Evolutionary conservation across 176 grass and related monocot genomes (phyloP).

Genomic region (Typha latifolia): DNA sequence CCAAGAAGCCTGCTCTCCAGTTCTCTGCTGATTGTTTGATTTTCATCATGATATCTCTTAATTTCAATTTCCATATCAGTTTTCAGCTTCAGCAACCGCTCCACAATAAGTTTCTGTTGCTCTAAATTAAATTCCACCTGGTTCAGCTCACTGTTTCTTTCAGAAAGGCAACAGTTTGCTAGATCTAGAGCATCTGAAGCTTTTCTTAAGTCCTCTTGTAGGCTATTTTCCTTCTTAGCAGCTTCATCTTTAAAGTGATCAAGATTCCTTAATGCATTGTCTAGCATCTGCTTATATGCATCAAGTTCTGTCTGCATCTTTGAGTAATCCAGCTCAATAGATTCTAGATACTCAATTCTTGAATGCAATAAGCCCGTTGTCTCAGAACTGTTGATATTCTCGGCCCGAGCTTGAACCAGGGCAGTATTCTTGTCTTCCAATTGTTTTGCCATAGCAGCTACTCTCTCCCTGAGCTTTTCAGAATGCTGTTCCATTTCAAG

Average conservation of each 20-base stretch:
- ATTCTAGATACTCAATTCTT: slow-evolving; percentile 41
- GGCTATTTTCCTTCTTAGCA: slow-evolving; percentile 42
- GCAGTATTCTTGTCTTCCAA: slow-evolving; percentile 33
- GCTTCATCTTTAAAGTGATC: slow-evolving; percentile 41
- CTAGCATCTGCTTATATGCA: slow-evolving; percentile 49
- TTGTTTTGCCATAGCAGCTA: slow-evolving; percentile 16
- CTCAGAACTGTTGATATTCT: slow-evolving; percentile 22
- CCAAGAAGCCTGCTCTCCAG: slow-evolving; percentile 33
- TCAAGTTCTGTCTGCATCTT: slow-evolving; percentile 38
- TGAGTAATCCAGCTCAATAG: slow-evolving; percentile 31
- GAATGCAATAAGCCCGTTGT: slow-evolving; percentile 21
- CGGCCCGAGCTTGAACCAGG: slow-evolving; percentile 34
- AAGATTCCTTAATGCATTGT: slow-evolving; percentile 30
- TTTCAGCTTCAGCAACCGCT: slow-evolving; percentile 34
- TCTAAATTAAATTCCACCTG: slow-evolving; percentile 19
- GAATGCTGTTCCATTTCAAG: slow-evolving; percentile 28
- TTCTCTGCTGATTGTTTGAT: slow-evolving; percentile 20
- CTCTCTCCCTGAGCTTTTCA: slow-evolving; percentile 27
- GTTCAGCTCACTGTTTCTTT: slow-evolving; percentile 32
- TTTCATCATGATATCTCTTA: slow-evolving; percentile 31
- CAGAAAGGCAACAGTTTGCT: slow-evolving; percentile 33
- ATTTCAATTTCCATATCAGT: slow-evolving; percentile 30
- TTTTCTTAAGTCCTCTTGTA: slow-evolving; percentile 31
- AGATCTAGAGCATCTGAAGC: slow-evolving; percentile 31
- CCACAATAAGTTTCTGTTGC: slow-evolving; percentile 24